A percentile compares a stretch with the other conserved stretches of the same genome.
Evolutionary conservation across 202 grass and related monocot species (phyloP).

Genomic region (Musa balbisiana): DNA sequence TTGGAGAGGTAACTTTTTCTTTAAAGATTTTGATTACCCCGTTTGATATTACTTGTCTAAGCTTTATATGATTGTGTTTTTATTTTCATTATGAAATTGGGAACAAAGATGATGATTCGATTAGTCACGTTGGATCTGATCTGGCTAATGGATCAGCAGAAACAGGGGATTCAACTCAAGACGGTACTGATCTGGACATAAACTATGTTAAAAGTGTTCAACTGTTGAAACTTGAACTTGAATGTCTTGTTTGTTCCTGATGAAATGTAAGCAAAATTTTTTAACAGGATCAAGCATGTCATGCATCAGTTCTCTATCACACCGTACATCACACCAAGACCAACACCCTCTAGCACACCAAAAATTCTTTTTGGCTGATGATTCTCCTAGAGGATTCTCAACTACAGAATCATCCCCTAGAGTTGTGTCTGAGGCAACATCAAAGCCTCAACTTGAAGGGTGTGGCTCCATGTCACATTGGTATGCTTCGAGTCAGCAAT

Average conservation of each 20-base stretch:
- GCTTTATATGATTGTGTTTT: background rate
- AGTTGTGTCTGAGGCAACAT: conserved; percentile 53
- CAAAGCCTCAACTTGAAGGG: conserved; percentile 39
- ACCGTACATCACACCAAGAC: conserved; percentile 20
- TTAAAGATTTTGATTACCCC: background rate
- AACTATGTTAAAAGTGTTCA: background rate
- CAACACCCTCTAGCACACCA: conserved; percentile 36
- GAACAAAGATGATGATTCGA: conserved; percentile 54
- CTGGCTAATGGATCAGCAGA: conserved; percentile 37
- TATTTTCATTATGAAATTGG: background rate
- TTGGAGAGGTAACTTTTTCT: conserved; percentile 45
- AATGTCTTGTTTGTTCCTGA: conserved; percentile 4
- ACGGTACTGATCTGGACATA: conserved; percentile 31
- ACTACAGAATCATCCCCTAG: conserved; percentile 55
- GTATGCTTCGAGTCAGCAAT: conserved; percentile 55
- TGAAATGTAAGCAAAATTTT: background rate
- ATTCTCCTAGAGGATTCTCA: conserved; percentile 51
- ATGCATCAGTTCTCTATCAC: conserved; percentile 59
- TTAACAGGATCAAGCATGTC: conserved; percentile 26
- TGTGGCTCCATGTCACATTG: conserved; percentile 37
- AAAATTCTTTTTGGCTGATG: conserved; percentile 37
- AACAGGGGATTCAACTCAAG: conserved; percentile 37
- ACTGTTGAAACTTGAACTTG: background rate
- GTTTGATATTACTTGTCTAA: background rate
- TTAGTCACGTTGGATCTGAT: conserved; percentile 34